phyloP scores from a whole-genome alignment of 139 green algal genomes.

The Chlorella ohadii region DNA sequence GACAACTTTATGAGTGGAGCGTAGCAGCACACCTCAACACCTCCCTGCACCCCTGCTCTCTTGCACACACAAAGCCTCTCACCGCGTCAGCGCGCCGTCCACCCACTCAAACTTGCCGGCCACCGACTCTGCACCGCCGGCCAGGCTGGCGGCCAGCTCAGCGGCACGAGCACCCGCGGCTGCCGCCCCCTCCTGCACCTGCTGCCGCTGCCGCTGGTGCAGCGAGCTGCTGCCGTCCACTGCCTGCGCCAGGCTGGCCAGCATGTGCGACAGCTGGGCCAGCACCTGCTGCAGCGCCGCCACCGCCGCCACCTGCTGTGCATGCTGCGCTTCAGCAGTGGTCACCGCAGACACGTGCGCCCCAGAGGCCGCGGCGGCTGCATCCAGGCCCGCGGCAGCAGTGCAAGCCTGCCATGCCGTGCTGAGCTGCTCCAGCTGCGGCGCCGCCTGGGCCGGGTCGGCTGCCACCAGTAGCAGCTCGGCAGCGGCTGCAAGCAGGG shows the following conservation, averaged over 20 bases:
- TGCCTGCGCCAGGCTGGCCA: constrained; percentile 4
- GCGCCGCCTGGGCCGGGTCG: background rate
- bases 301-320: constrained; percentile 26
- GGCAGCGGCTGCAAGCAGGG: constrained; percentile 36
- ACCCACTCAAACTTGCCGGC: constrained; percentile 97
- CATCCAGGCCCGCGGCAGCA: background rate
- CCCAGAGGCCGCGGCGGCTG: background rate
- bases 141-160: constrained; percentile 47
- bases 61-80: background rate
- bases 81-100: constrained; percentile 87
- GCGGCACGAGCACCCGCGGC: background rate
- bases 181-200: background rate
- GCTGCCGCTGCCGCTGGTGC: background rate
- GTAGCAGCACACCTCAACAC: too few relatives aligned
- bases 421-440: constrained; percentile 25
- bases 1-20: too few relatives aligned
- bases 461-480: constrained; percentile 43
- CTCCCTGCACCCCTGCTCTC: background rate
- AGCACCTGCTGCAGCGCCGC: constrained; percentile 16
- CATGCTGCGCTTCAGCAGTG: constrained; percentile 22
- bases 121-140: constrained; percentile 33
- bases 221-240: too few relatives aligned
- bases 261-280: constrained; percentile 35
- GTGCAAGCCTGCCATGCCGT: background rate
- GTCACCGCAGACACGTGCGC: background rate